Percentiles rank a stretch among this genome's conserved stretches.
Evolutionary conservation across 176 grass and related monocot species (phyloP).

Genomic region (Pontederia crassipes): DNA sequence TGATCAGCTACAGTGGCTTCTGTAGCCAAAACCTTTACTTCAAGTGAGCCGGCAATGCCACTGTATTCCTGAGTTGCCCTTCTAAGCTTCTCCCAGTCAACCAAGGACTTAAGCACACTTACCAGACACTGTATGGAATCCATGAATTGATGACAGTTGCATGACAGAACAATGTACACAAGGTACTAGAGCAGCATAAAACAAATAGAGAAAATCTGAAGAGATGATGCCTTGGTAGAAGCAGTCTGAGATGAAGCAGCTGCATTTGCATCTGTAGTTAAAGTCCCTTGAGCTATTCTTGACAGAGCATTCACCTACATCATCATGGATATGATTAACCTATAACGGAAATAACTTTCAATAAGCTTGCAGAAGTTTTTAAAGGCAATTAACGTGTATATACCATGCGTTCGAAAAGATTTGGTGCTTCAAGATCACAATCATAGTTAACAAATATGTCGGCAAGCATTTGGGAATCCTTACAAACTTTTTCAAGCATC

Average conservation of each 20-base stretch:
- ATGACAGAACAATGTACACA: constrained; percentile 6
- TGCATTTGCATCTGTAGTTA: constrained; percentile 53
- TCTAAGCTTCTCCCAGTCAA: constrained; percentile 79
- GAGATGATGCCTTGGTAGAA: constrained; percentile 77
- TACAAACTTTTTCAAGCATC: constrained; percentile 98
- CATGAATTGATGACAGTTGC: constrained; percentile 3
- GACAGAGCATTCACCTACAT: constrained; percentile 80
- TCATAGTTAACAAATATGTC: constrained; percentile 99
- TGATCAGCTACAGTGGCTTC: constrained; percentile 42
- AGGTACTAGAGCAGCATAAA: constrained; percentile 9
- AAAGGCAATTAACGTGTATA: neutral
- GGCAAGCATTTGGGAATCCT: constrained; percentile 98
- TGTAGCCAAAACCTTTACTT: constrained; percentile 41
- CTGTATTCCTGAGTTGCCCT: constrained; percentile 44
- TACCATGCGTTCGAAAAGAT: constrained; percentile 87
- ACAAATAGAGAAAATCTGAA: constrained; percentile 62
- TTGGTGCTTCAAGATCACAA: constrained; percentile 89
- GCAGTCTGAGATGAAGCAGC: constrained; percentile 51
- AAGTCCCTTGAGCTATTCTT: constrained; percentile 73
- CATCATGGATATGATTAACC: constrained; percentile 2
- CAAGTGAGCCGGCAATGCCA: constrained; percentile 31
- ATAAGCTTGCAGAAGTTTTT: constrained; percentile 3
- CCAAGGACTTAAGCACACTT: constrained; percentile 89
- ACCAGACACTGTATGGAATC: constrained; percentile 54
- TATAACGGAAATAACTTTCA: constrained; percentile 1